Base-by-base conservation (phyloP, 306 rosid genomes). In the Vigna mungo region DNA sequence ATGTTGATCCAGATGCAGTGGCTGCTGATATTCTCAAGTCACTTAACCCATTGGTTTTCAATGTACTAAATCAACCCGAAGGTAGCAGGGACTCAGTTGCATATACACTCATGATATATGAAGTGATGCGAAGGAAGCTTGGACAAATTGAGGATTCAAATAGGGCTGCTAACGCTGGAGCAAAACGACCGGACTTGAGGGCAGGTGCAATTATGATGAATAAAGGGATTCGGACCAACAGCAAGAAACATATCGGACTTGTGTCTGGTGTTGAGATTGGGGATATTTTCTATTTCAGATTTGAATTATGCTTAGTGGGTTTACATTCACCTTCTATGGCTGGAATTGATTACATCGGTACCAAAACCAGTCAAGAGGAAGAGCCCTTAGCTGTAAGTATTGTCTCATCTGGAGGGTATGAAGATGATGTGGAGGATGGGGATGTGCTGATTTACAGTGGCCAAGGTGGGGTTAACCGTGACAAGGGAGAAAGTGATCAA, bases 391-490 rank as follows among this genome's bases (percentile, higher is more conserved):
- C 98, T 64, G 91, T 92, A 48, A 94, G 98, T 86, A 90, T 94
- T 80, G 97, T 94, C 55, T 90, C 98, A 2, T 92, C 98, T 14
- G 97, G 98, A 68, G 98, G 97, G 30, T 92, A 94, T 75, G 98
- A 90, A 71, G 98, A 94, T 82, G 68, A 85, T 72, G 82, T 75
- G 2, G 94, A 90, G 56, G 97, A 89, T 74, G 86, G 91, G 16
- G 93, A 90, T 81, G 89, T 89, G 71, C 76, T 95, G 74, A 84
- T 95, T 75, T 95, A 95, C 81, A 92, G 93, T 56, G 99, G 99
- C 66, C 99, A 95, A 84, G 97, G 97, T 75, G 98, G 97, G 71
- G 84, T 63, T 52, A 84, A 60, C 71, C 81, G 89, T 18, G 93
- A 88, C 4, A 88, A 86, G 76, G 96, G 89, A 86, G 87, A 69